Percentiles rank a stretch among this genome's conserved stretches.
These are phyloP conservation scores for Phytopythium vexans DNA, from an alignment of 352 stramenopile genomes.

Conservation along the genomic window DNA sequence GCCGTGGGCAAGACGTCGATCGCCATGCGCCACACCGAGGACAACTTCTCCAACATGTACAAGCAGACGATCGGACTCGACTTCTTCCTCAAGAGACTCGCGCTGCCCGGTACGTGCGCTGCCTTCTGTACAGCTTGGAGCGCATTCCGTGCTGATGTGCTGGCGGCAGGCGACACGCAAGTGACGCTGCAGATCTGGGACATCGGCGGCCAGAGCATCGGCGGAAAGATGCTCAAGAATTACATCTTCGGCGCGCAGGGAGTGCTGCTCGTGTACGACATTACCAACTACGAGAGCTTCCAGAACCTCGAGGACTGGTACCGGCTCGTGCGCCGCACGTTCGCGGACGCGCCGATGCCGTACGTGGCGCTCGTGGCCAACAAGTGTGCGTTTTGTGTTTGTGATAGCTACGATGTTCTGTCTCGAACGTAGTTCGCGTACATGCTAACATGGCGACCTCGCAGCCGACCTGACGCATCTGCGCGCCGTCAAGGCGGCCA, in stretches of 20 bases:
- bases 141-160: neutral
- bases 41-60: constrained; percentile 92
- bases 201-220: constrained; percentile 92
- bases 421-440: neutral
- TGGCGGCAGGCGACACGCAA: constrained; percentile 71
- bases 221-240: constrained; percentile 85
- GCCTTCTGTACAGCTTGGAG: neutral
- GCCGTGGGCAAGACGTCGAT: constrained; percentile 96
- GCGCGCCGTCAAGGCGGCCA: constrained; percentile 80
- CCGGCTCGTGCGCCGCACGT: constrained; percentile 87
- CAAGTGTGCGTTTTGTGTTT: constrained; percentile 65
- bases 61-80: constrained; percentile 95
- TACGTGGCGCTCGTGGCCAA: constrained; percentile 91
- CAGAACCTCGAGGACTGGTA: constrained; percentile 95
- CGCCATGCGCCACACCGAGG: constrained; percentile 88
- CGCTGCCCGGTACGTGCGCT: constrained; percentile 64
- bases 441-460: neutral
- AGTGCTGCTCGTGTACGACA: constrained; percentile 93
- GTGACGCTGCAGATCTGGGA: constrained; percentile 94
- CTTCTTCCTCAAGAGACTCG: constrained; percentile 93
- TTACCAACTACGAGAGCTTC: constrained; percentile 96
- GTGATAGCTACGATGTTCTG: constrained; percentile 4
- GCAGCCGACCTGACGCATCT: constrained; percentile 90
- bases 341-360: constrained; percentile 81
- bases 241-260: constrained; percentile 95